phyloP scores from a whole-genome alignment of 2,329 filamentous ascomycete species.

The Stylonectria norvegica region DNA sequence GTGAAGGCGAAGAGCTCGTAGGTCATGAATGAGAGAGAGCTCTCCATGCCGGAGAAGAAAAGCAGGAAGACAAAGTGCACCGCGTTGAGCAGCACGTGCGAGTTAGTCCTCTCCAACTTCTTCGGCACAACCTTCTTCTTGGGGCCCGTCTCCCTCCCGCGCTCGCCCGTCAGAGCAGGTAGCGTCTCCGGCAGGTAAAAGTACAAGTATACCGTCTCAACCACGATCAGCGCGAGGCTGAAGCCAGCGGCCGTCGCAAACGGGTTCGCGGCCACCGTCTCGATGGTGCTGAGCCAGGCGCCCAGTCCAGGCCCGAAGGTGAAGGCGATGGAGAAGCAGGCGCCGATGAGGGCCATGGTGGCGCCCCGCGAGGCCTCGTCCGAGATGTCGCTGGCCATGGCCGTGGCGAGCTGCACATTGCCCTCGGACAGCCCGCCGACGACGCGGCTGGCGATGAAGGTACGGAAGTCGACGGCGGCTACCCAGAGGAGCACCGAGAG shows the following conservation, averaged over 20 bases:
- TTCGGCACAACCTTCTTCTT: slow-evolving; percentile 24
- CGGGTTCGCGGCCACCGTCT: slow-evolving; percentile 78
- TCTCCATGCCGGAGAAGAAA: slow-evolving; percentile 98
- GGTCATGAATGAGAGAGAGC: slow-evolving; percentile 95
- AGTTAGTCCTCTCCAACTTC: slow-evolving; percentile 65
- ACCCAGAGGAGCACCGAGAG: slow-evolving; percentile 93
- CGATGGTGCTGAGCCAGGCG: slow-evolving; percentile 76
- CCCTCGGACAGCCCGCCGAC: slow-evolving; percentile 94
- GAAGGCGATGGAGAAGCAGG: slow-evolving; percentile 95
- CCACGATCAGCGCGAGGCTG: slow-evolving; percentile 76
- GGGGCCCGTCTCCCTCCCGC: slow-evolving; percentile 16
- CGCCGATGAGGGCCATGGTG: slow-evolving; percentile 94
- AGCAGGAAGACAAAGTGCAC: slow-evolving; percentile 89
- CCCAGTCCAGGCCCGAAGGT: slow-evolving; percentile 93
- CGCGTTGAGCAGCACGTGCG: slow-evolving; percentile 74
- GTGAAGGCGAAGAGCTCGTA: slow-evolving; percentile 87
- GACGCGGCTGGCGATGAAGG: slow-evolving; percentile 88
- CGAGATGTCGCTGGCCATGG: slow-evolving; percentile 94
- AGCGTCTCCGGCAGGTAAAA: slow-evolving; percentile 81
- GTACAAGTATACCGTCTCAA: slow-evolving; percentile 88
- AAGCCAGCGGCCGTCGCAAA: slow-evolving; percentile 92
- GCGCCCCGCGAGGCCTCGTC: slow-evolving; percentile 79
- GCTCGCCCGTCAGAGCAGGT: slow-evolving; percentile 49
- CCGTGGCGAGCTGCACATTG: slow-evolving; percentile 92
- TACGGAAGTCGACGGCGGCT: slow-evolving; percentile 87